Evolutionary conservation across 2,329 filamentous ascomycete species (phyloP).

Genomic region (Stagonosporopsis cucurbitacearum): DNA sequence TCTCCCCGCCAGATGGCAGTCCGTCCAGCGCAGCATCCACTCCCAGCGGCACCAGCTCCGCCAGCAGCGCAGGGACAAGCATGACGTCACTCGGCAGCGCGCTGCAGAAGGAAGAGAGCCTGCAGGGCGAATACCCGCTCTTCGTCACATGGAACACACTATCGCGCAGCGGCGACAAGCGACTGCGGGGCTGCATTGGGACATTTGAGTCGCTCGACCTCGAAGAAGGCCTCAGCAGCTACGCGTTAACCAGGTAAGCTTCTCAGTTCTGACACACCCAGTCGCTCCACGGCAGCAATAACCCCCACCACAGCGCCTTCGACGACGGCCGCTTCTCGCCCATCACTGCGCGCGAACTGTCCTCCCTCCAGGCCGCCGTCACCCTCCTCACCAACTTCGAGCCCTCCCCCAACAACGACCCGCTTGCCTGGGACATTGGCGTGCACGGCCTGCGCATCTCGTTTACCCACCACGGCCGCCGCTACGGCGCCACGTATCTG

Average conservation of each 20-base stretch:
- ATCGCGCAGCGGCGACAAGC: conserved; percentile 64
- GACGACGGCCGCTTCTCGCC: conserved; percentile 68
- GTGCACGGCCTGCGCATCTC: conserved; percentile 85
- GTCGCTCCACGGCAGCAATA: neutral
- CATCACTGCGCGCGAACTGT: conserved; percentile 55
- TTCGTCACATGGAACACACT: conserved; percentile 96
- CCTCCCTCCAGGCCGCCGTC: conserved; percentile 57
- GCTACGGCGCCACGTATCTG: conserved; percentile 87
- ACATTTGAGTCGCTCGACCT: conserved; percentile 85
- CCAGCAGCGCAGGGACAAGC: conserved; percentile 55
- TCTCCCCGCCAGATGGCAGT: conserved; percentile 50
- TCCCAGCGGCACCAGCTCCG: conserved; percentile 50
- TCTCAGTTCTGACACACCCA: neutral
- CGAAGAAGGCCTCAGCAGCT: conserved; percentile 73
- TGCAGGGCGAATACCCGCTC: conserved; percentile 65
- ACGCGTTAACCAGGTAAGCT: conserved; percentile 76
- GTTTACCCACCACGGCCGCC: conserved; percentile 75
- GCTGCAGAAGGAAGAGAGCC: conserved; percentile 33
- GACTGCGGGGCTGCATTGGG: conserved; percentile 91
- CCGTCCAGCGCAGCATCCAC: conserved; percentile 59
- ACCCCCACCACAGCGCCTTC: conserved; percentile 59
- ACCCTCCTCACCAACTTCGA: conserved; percentile 90
- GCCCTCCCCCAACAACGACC: conserved; percentile 63
- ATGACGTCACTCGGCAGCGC: conserved; percentile 41
- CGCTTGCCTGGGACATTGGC: conserved; percentile 86